Evolutionary conservation across 1,139 yeast species (phyloP).

Genomic region (Saccharomyces hybrid): DNA sequence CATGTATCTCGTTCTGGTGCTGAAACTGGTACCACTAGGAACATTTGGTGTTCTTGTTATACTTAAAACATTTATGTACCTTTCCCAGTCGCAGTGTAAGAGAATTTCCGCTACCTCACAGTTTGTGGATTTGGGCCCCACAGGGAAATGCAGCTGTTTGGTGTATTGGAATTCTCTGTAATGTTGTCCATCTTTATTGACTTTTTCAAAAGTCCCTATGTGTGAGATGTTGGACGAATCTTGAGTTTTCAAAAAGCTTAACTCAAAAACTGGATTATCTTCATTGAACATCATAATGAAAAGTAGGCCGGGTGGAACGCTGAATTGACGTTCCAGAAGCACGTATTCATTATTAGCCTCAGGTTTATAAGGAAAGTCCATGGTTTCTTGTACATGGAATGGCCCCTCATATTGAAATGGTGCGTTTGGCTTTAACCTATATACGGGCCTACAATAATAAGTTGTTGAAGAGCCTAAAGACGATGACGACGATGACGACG

Average conservation of each 20-base stretch:
- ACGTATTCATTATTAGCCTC: constrained; percentile 49
- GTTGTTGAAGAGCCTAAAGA: background rate
- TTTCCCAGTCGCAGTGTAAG: constrained; percentile 46
- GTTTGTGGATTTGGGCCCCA: constrained; percentile 91
- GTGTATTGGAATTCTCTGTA: constrained; percentile 60
- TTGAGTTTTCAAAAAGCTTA: constrained; percentile 49
- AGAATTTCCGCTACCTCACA: constrained; percentile 70
- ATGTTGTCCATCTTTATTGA: constrained; percentile 34
- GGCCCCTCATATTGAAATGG: constrained; percentile 29
- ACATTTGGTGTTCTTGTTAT: constrained; percentile 83
- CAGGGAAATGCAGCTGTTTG: constrained; percentile 73
- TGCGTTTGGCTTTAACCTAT: constrained; percentile 29
- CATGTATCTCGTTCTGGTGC: constrained; percentile 61
- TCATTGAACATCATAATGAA: constrained; percentile 65
- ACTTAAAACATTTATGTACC: constrained; percentile 51
- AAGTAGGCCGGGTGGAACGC: constrained; percentile 76
- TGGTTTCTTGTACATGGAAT: constrained; percentile 41
- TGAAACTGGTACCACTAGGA: constrained; percentile 79
- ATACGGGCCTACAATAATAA: background rate
- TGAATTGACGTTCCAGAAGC: constrained; percentile 45
- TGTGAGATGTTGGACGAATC: constrained; percentile 61
- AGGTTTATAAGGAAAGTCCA: constrained; percentile 37
- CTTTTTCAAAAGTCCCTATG: constrained; percentile 39
- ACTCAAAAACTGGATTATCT: constrained; percentile 46
- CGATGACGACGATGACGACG: constrained; percentile 12